Evolutionary conservation across 208 protist genomes (phyloP), one percentile per base, ranked within the genome.

Genomic region (Crithidia bombi): DNA sequence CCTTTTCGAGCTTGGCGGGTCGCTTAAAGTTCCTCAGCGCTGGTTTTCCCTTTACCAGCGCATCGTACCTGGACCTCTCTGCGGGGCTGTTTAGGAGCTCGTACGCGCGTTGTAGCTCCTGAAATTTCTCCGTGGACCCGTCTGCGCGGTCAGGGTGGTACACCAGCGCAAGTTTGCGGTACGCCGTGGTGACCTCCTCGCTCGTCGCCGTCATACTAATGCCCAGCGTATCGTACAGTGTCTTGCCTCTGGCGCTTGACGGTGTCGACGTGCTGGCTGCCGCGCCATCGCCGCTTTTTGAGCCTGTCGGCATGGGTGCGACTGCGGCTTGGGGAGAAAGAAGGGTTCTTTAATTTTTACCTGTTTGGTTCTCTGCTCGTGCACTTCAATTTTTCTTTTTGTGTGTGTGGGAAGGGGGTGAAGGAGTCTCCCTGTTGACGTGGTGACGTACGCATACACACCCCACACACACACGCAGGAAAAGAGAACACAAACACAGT

Each of bases 61-160:
- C 62, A 50, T 99, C 98, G 79, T 99, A 99, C 19, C 92, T 57
- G 26, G 83, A 43, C 26, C 98, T 88, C 63, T 96, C 97, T 43
- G 97, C 54, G n/a, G 50, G 36, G 64, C 99, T 84, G 15, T 71
- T 79, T 1, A 99, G 84, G 14, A 99, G 83, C 54, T 99, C 97
- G 70, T 99, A 99, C 7, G 98, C 98, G 12, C 90, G 79, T 56
- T 91, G 93, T 11, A 99, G 84, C 38, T 84, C 44, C 28, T 92
- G 82, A 69, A 98, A 98, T 47, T 61, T 66, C 36, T 95, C 94
- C 2, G 35, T 73, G 10, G 78, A 82, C 11, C 92, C 94, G 19
- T 81, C 81, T 3, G 65, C 65, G 43, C 92, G 93, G 71, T 97
- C 93, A 0, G 93, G 96, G 64, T 98, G 96, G 41, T 83, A 43